A percentile compares a stretch with the other conserved stretches of the same genome.
Conservation (phyloP, 306 rosid genomes). For the Lagenaria siceraria region DNA sequence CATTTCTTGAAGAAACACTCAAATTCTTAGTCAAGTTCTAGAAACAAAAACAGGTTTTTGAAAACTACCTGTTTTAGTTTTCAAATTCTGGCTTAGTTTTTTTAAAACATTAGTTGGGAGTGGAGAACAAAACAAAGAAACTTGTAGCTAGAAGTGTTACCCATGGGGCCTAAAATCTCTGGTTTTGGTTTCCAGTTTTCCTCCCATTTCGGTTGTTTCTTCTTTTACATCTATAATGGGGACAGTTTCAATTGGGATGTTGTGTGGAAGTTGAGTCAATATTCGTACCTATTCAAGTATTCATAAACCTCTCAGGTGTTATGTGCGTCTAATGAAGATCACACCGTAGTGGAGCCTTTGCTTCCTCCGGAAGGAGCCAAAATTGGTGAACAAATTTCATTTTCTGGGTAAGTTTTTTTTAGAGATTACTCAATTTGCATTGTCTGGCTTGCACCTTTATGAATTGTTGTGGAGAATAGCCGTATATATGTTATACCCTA, state of each 20-base stretch:
- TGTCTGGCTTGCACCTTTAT: neutral
- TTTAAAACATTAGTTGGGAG: too few species aligned
- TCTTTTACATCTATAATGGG: neutral
- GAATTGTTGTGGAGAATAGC: neutral
- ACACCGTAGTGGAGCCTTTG: conserved; percentile 73
- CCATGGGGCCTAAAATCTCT: neutral
- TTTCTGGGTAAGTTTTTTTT: conserved; percentile 49
- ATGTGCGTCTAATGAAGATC: conserved; percentile 84
- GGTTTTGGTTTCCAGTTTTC: neutral
- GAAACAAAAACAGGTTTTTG: too few species aligned
- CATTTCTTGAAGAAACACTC: too few species aligned
- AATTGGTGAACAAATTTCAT: conserved; percentile 63
- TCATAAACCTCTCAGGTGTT: conserved; percentile 44
- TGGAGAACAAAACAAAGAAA: too few species aligned
- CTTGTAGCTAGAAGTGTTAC: too few species aligned
- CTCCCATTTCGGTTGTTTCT: neutral
- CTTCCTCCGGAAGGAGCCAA: conserved; percentile 84
- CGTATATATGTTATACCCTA: neutral
- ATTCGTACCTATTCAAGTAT: conserved; percentile 7
- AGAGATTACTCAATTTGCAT: conserved; percentile 3
- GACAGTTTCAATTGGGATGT: neutral
- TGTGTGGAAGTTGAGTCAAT: neutral
- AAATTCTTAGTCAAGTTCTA: too few species aligned
- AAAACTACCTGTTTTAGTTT: too few species aligned
- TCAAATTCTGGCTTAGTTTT: too few species aligned